Evolutionary conservation across 2,329 filamentous ascomycete species (phyloP).

Genomic region (Didymella exigua): DNA sequence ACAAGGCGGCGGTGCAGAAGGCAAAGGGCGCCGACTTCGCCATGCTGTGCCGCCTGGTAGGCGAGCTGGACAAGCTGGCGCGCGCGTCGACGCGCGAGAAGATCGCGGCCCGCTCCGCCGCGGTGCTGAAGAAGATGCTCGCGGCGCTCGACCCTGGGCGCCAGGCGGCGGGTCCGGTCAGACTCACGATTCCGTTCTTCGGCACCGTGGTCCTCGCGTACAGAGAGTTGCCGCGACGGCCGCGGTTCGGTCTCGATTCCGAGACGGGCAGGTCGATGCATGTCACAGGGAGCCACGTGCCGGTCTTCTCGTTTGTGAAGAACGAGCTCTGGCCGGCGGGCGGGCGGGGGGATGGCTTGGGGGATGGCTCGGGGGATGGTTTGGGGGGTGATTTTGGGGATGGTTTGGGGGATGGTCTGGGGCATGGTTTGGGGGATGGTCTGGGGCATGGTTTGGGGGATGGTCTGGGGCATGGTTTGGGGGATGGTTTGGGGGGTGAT

Average conservation of each 20-base stretch:
- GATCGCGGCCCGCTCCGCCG: slow-evolving; percentile 40
- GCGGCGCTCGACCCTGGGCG: slow-evolving; percentile 39
- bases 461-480: too few relatives aligned
- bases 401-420: too few relatives aligned
- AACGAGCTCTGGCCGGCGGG: slow-evolving; percentile 45
- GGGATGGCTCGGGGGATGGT: too few relatives aligned
- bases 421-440: too few relatives aligned
- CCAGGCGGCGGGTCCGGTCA: slow-evolving; percentile 25
- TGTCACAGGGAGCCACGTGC: slow-evolving; percentile 31
- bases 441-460: too few relatives aligned
- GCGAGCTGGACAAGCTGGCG: slow-evolving; percentile 45
- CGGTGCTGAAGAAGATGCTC: slow-evolving; percentile 44
- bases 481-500: too few relatives aligned
- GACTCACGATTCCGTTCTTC: slow-evolving; percentile 43
- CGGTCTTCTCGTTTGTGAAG: slow-evolving; percentile 44
- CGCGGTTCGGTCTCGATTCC: slow-evolving; percentile 40
- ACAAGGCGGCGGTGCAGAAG: slow-evolving; percentile 42
- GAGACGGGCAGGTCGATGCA: slow-evolving; percentile 37
- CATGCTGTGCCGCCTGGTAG: slow-evolving; percentile 44
- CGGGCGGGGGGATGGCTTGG: too few relatives aligned
- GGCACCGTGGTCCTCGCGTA: slow-evolving; percentile 41
- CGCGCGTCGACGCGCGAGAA: slow-evolving; percentile 40
- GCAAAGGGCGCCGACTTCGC: slow-evolving; percentile 44
- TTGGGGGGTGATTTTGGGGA: too few relatives aligned
- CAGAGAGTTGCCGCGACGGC: slow-evolving; percentile 34